These are phyloP conservation scores for Aspergillus sp. DNA, from an alignment of 2,329 filamentous ascomycete species.

Conservation along the genomic window DNA sequence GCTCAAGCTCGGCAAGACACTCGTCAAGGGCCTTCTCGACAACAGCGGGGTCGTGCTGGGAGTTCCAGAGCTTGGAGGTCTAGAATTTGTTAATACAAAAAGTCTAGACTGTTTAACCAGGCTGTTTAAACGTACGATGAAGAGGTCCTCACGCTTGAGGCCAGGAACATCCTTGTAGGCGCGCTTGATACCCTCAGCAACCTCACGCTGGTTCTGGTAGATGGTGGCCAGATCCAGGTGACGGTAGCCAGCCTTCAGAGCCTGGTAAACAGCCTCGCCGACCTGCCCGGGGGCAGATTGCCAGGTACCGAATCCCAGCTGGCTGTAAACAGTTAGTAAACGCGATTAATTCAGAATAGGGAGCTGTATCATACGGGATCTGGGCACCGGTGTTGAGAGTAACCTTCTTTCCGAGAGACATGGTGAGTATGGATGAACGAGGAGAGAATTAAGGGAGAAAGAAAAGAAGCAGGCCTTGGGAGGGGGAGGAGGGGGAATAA, in stretches of 20 bases:
- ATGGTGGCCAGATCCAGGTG: constrained; percentile 43
- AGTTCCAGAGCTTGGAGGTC: constrained; percentile 65
- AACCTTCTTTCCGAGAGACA: constrained; percentile 44
- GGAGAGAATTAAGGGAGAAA: background rate
- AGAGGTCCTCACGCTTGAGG: constrained; percentile 42
- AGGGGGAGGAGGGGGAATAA: constrained; percentile 2
- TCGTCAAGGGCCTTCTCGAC: constrained; percentile 53
- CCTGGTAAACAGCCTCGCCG: constrained; percentile 40
- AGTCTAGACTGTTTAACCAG: background rate
- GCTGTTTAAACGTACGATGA: constrained; percentile 30
- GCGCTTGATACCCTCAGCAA: constrained; percentile 35
- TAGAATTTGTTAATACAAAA: constrained; percentile 14
- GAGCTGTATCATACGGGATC: constrained; percentile 37
- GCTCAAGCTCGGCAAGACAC: constrained; percentile 52
- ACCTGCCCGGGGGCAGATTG: constrained; percentile 42
- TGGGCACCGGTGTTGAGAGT: constrained; percentile 39
- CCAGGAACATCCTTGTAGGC: constrained; percentile 40
- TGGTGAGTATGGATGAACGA: constrained; percentile 16
- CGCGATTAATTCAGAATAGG: background rate
- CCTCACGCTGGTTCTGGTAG: constrained; percentile 42
- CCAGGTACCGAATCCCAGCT: constrained; percentile 43
- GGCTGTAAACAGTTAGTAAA: constrained; percentile 23
- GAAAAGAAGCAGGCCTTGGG: background rate
- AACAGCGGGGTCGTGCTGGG: constrained; percentile 50
- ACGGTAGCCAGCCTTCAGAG: constrained; percentile 42